Evolutionary conservation across 2,329 filamentous ascomycete genomes (phyloP).

Genomic region (Lasiodiplodia gonubiensis): DNA sequence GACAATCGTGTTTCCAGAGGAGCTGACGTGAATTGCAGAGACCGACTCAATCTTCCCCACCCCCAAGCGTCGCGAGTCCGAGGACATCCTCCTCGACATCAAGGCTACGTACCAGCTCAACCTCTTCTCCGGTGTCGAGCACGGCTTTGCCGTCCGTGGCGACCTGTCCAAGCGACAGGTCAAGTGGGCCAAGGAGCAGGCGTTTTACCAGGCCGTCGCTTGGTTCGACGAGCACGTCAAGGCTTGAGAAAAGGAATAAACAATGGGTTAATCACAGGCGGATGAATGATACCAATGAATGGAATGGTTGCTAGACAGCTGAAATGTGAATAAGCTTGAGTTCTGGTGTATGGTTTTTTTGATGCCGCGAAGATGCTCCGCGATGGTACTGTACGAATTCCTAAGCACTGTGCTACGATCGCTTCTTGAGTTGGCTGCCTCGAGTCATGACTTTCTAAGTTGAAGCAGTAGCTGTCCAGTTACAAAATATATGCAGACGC

Average conservation of each 20-base stretch:
- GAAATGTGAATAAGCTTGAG: not conserved
- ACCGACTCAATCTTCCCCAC: conserved; percentile 65
- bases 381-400: too few species aligned
- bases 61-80: conserved; percentile 61
- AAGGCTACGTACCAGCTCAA: conserved; percentile 74
- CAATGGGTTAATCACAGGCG: not conserved
- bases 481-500: too few species aligned
- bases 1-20: not conserved
- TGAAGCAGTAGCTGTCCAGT: too few species aligned
- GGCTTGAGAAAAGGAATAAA: conserved; percentile 29
- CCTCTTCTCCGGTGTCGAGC: conserved; percentile 71
- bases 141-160: conserved; percentile 76
- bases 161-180: conserved; percentile 63
- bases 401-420: too few species aligned
- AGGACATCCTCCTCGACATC: conserved; percentile 63
- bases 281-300: conserved; percentile 9
- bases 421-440: too few species aligned
- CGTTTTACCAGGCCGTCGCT: conserved; percentile 75
- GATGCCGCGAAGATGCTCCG: too few species aligned
- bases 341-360: not conserved
- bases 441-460: too few species aligned
- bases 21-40: conserved; percentile 47
- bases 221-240: conserved; percentile 75
- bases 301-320: not conserved
- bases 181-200: conserved; percentile 79